Evolutionary conservation across 352 stramenopile genomes (phyloP), one percentile per base, ranked within the genome.

Genomic region (Phytopythium montanum): DNA sequence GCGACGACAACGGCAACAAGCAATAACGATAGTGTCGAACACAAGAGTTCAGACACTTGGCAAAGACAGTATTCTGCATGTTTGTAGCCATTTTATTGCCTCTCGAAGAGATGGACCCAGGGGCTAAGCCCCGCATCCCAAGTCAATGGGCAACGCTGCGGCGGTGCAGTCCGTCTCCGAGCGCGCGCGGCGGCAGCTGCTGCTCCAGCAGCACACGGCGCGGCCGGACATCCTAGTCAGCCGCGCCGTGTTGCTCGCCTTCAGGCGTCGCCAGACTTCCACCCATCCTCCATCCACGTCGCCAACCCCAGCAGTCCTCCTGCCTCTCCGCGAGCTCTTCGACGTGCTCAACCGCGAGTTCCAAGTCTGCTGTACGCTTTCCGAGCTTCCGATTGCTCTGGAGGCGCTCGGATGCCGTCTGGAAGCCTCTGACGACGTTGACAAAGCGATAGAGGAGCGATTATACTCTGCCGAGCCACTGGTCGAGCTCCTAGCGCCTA

Each of bases 131-230:
- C n/a, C n/a, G n/a, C n/a, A n/a, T n/a, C n/a, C n/a, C 33, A 6
- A 38, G 33, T 59, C n/a, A 51, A 78, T 78, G 70, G 70, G 70
- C 42, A 78, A 75, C 19, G 70, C 70, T 2, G 70, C 64, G 54
- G 67, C 67, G 33, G 53, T 78, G 19, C 60, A 75, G 44, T 63
- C 49, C 18, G 67, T 73, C 13, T 58, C 61, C 18, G 70, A 78
- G 61, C 70, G 67, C 19, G 74, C 70, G 44, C 61, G 70, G 36
- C 64, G 70, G 19, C 64, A 67, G 18, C 54, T 78, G 23, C 29
- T 78, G 39, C 25, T 78, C 41, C 66, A 73, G 45, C 70, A 75
- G 52, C 68, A 78, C 59, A 72, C 69, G 36, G 54, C 65, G 16
- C 59, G 66, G 26, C 55, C 67, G 25, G 55, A 68, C 52, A 42